Base-by-base conservation (phyloP, 1,284 basidiomycete genomes). In the Sanguinoderma infundibulare region DNA sequence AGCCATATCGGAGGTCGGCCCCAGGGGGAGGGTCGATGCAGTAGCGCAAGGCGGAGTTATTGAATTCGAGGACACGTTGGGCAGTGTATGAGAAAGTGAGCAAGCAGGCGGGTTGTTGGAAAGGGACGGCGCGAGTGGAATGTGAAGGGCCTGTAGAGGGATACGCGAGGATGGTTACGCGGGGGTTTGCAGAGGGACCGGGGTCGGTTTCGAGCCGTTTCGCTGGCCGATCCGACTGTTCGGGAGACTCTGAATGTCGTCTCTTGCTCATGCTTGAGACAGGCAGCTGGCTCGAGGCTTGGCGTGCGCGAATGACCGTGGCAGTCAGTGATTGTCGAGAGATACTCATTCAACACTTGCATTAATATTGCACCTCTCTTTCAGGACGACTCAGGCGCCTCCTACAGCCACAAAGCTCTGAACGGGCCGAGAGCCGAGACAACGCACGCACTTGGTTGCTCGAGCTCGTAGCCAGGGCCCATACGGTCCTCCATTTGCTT, bases 21-120 rank as follows among this genome's bases (percentile, higher is more conserved):
- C 82, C 79, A 5, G 70, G 69, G 3, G 88, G 88, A 7, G 92
- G 91, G 53, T 84, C 79, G 39, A 84, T 78, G 67, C 86, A 92
- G 72, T 90, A 91, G 47, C 86, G 82, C 74, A 94, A 67, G 0
- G 90, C 86, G 14, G 86, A 82, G 71, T 94, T 80, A 17, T 80
- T 81, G 72, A 90, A 91, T 59, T 85, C 79, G 34, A 88, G 80
- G n/a, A 75, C 75, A 46, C 82, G 85, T 22, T 65, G 53, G 6
- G 75, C 69, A 7, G 75, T 76, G 63, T 84, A 83, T 0, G 82
- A 83, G 72, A 84, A 84, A 2, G 81, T 79, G n/a, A 81, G 66
- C 14, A 84, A 73, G 14, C 79, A 76, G 32, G 72, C 70, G 1
- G 83, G 83, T 59, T 79, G 78, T 54, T 81, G 80, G 63, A 83